Base-by-base conservation (phyloP, 2,329 filamentous ascomycete genomes). In the Helotiales sp. region DNA sequence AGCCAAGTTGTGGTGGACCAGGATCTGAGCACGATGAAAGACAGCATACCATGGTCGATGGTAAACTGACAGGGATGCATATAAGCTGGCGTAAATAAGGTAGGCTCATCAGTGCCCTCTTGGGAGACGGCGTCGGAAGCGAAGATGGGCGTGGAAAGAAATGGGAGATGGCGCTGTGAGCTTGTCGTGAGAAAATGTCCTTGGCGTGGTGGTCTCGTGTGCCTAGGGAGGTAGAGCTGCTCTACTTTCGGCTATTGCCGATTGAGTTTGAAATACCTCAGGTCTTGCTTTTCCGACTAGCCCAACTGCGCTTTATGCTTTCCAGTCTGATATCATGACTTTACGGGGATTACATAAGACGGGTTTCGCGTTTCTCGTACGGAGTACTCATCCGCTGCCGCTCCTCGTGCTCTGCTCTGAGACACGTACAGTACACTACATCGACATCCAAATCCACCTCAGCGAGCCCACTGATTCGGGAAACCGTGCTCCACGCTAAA, bases 51-150 rank as follows among this genome's bases (percentile, higher is more conserved):
- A 46, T n/a, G 30, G 51, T 25, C 24, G 7, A 44, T 6, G 22
- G 22, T 27, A n/a, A 30, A 24, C 12, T 33, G 46, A 22, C 50
- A 52, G 50, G 50, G 36, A 19, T 27, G 31, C 24, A 31, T 4
- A 33, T 9, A 42, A 13, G 34, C 49, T 53, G 55, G 54, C 51
- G 44, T 38, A 42, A 59, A 63, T 64, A 64, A 64, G 62, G 60
- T 63, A 61, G 49, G 63, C 36, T 60, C 58, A 65, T 65, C 63
- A 51, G 38, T 59, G 40, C 60, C 57, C 15, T 31, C 34, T 63
- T 61, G 40, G 46, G 38, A 15, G 51, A 49, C 30, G 51, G 54
- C 54, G 54, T 44, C 24, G 33, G 33, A 49, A 55, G 33, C 53
- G 42, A 51, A 27, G 29, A 44, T 44, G 44, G 27, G 50, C 34